Conservation (phyloP, 106 monocot species). For the Allium sativum region DNA sequence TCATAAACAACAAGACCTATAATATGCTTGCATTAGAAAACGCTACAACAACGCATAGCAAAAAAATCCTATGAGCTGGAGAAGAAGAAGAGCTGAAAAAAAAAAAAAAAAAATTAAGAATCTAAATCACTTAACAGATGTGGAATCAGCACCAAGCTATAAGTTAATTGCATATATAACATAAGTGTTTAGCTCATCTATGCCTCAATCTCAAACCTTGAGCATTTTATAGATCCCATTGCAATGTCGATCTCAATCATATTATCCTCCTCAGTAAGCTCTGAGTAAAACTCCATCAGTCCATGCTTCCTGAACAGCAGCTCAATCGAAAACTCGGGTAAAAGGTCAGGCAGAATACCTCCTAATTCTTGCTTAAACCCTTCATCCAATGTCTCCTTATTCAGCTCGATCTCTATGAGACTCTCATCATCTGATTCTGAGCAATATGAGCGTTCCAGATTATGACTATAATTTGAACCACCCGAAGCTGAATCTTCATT, state of each 20-base stretch:
- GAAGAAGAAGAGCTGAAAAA: too few species aligned
- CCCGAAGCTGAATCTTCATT: not conserved
- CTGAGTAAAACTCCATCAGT: conserved; percentile 53
- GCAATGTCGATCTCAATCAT: conserved; percentile 84
- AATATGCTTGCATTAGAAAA: too few species aligned
- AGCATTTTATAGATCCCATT: conserved; percentile 72
- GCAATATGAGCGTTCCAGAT: not conserved
- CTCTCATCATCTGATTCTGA: conserved; percentile 50
- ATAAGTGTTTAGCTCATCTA: not conserved
- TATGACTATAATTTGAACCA: not conserved
- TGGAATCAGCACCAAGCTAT: too few species aligned
- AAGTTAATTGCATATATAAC: too few species aligned
- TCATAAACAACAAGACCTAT: too few species aligned
- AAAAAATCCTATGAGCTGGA: too few species aligned
- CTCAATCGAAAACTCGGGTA: conserved; percentile 31
- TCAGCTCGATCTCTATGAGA: conserved; percentile 67
- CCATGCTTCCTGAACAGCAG: conserved; percentile 34
- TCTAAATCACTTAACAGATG: too few species aligned
- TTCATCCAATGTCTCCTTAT: conserved; percentile 15
- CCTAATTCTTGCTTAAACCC: not conserved
- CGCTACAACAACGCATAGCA: too few species aligned
- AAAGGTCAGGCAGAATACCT: not conserved
- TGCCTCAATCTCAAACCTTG: conserved; percentile 39
- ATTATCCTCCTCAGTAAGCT: conserved; percentile 78
- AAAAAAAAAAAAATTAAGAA: too few species aligned